Evolutionary conservation across 768 basidiomycete species (phyloP).

Genomic region (Lactarius quietus): DNA sequence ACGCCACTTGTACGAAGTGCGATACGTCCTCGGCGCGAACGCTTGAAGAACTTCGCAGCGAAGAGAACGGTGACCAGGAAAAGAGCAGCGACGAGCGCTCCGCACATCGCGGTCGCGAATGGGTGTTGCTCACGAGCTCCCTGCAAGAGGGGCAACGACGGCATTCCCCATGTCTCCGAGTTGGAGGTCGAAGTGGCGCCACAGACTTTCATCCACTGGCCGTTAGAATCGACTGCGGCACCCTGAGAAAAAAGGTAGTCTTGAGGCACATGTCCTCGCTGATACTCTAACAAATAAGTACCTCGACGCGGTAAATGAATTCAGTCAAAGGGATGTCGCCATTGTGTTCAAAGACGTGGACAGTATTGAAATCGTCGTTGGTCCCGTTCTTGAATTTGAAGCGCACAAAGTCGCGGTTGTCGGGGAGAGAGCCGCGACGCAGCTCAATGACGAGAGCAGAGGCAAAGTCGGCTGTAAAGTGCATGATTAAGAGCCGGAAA

Average conservation of each 20-base stretch:
- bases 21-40: slow-evolving; percentile 18
- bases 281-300: slow-evolving; percentile 31
- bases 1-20: slow-evolving; percentile 16
- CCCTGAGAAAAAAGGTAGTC: slow-evolving; percentile 32
- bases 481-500: background rate
- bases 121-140: background rate
- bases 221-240: slow-evolving; percentile 44
- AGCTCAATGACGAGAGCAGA: slow-evolving; percentile 78
- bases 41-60: slow-evolving; percentile 20
- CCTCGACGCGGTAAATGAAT: slow-evolving; percentile 81
- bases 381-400: slow-evolving; percentile 88
- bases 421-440: slow-evolving; percentile 68
- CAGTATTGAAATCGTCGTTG: slow-evolving; percentile 52
- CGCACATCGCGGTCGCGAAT: slow-evolving; percentile 20
- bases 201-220: slow-evolving; percentile 45
- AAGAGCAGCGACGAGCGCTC: slow-evolving; percentile 24
- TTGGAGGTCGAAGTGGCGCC: slow-evolving; percentile 23
- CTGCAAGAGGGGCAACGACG: slow-evolving; percentile 18
- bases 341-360: slow-evolving; percentile 72
- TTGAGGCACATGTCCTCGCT: background rate
- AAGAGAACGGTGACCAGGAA: slow-evolving; percentile 22
- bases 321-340: slow-evolving; percentile 79
- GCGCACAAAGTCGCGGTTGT: slow-evolving; percentile 76
- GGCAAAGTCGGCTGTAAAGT: slow-evolving; percentile 61
- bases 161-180: slow-evolving; percentile 8